phyloP scores from a whole-genome alignment of 2,329 filamentous ascomycete genomes.

The Calonectria honghensis region DNA sequence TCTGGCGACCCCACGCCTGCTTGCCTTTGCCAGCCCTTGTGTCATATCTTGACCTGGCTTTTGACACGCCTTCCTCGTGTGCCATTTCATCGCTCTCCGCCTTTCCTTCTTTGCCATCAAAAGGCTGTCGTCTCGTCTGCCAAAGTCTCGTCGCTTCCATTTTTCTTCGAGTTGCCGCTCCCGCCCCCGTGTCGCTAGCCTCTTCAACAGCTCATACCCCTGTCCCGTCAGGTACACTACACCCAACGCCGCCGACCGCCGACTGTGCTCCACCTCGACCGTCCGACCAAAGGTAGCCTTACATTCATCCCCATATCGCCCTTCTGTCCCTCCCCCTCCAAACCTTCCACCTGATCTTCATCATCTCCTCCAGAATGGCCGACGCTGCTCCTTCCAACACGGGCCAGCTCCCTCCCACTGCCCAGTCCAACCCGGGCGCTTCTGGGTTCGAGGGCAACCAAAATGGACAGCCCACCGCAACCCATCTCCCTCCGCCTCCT shows the following conservation, averaged over 20 bases:
- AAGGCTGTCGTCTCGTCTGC: conserved; percentile 26
- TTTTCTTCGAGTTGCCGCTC: conserved; percentile 33
- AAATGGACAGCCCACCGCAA: conserved; percentile 80
- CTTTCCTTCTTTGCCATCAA: conserved; percentile 1
- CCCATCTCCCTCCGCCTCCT: conserved; percentile 92
- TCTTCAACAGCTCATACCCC: conserved; percentile 42
- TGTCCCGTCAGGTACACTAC: conserved; percentile 54
- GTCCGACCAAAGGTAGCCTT: conserved; percentile 55
- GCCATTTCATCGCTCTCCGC: conserved; percentile 17
- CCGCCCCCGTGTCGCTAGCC: conserved; percentile 38
- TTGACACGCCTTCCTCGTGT: not conserved
- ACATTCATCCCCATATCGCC: conserved; percentile 47
- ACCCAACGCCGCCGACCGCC: conserved; percentile 55
- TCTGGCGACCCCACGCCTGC: conserved; percentile 29
- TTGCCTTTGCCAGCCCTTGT: conserved; percentile 20
- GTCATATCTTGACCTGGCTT: conserved; percentile 13
- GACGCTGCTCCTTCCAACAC: conserved; percentile 80
- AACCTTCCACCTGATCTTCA: conserved; percentile 42
- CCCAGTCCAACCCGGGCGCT: conserved; percentile 80
- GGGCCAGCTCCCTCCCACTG: conserved; percentile 81
- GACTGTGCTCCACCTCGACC: conserved; percentile 55
- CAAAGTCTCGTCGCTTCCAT: conserved; percentile 39
- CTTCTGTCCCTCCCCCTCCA: conserved; percentile 44
- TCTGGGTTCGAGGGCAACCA: conserved; percentile 86
- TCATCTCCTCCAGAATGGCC: conserved; percentile 77